These are phyloP conservation scores for Beverwykella pulmonaria DNA, from an alignment of 495 filamentous ascomycete species.

Conservation along the genomic window DNA sequence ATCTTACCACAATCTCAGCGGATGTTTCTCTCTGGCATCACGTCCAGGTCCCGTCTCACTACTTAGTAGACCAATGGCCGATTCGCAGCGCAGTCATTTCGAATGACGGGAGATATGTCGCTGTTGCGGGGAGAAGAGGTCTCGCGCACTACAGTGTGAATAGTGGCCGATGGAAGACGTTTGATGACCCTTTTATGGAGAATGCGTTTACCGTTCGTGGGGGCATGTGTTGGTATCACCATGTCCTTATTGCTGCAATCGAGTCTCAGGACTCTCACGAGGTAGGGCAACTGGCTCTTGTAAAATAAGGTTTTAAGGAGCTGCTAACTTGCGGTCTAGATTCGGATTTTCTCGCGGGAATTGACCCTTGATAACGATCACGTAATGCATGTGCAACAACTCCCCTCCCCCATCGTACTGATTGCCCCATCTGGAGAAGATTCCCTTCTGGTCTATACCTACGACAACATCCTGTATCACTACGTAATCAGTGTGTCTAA, in stretches of 20 bases:
- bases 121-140: slow-evolving; percentile 88
- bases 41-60: slow-evolving; percentile 79
- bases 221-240: slow-evolving; percentile 98
- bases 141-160: slow-evolving; percentile 94
- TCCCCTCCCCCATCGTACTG: slow-evolving; percentile 82
- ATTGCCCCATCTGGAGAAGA: slow-evolving; percentile 88
- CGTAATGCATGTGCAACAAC: slow-evolving; percentile 71
- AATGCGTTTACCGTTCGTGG: slow-evolving; percentile 90
- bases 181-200: slow-evolving; percentile 76
- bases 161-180: slow-evolving; percentile 94
- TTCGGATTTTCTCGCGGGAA: slow-evolving; percentile 92
- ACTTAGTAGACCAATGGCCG: slow-evolving; percentile 89
- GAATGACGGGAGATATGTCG: slow-evolving; percentile 89
- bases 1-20: slow-evolving; percentile 87
- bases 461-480: slow-evolving; percentile 94
- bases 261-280: slow-evolving; percentile 82
- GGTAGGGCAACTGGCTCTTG: slow-evolving; percentile 54
- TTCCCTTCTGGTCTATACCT: slow-evolving; percentile 93
- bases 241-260: slow-evolving; percentile 91
- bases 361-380: slow-evolving; percentile 71
- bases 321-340: slow-evolving; percentile 43
- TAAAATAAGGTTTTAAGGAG: neutral
- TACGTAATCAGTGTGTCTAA: slow-evolving; percentile 76
- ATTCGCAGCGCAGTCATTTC: slow-evolving; percentile 85
- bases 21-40: slow-evolving; percentile 93